These are phyloP conservation scores for Lyophyllum shimeji DNA, from an alignment of 768 basidiomycete genomes.

Conservation along the genomic window DNA sequence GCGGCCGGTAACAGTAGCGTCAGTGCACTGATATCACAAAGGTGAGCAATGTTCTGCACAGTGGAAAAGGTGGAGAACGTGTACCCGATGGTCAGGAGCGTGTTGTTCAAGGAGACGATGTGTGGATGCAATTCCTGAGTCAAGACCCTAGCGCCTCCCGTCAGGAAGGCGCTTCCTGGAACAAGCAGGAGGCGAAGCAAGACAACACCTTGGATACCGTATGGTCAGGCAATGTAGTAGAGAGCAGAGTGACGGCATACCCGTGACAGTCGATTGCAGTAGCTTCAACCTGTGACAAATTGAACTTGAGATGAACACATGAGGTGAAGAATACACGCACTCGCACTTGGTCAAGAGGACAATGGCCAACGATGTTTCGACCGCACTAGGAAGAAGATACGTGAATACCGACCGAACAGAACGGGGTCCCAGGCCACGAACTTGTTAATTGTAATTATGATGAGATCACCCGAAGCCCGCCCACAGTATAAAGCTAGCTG, in stretches of 20 bases:
- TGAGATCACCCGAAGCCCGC: conserved; percentile 47
- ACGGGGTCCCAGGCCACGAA: conserved; percentile 16
- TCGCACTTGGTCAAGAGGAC: conserved; percentile 47
- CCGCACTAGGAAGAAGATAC: conserved; percentile 29
- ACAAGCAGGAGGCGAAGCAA: conserved; percentile 70
- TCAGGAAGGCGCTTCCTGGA: conserved; percentile 66
- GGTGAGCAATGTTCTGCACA: not conserved
- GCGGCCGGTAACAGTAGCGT: conserved; percentile 62
- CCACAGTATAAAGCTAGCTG: conserved; percentile 51
- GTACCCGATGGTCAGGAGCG: conserved; percentile 66
- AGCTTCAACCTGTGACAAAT: conserved; percentile 47
- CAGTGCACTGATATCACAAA: conserved; percentile 44
- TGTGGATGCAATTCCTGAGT: conserved; percentile 69
- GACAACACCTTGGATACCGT: conserved; percentile 50
- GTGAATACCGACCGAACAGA: not conserved
- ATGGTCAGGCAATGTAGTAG: not conserved
- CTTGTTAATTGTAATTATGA: conserved; percentile 54
- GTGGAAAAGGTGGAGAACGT: conserved; percentile 10
- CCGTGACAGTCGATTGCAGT: conserved; percentile 67
- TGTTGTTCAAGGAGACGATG: conserved; percentile 65
- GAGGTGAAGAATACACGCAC: conserved; percentile 26
- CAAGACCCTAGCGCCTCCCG: conserved; percentile 62
- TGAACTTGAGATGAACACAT: not conserved
- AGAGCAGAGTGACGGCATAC: conserved; percentile 26
- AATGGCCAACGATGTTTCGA: conserved; percentile 51